Base-by-base conservation (phyloP, 2,329 filamentous ascomycete species). In the Penicillium sp. region DNA sequence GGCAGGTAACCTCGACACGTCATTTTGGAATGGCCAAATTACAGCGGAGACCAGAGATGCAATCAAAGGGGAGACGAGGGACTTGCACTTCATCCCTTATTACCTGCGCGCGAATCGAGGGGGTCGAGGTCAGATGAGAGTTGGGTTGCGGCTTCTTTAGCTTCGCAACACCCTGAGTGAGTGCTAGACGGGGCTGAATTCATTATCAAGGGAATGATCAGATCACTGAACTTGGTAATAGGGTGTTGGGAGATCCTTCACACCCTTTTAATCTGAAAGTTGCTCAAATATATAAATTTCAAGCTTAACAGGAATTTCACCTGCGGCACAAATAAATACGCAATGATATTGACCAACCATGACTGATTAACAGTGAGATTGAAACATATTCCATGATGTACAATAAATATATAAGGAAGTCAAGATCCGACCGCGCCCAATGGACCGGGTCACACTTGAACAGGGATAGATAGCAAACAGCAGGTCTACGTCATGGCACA, bases 71-170 rank as follows among this genome's bases (percentile, higher is more conserved):
- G 28, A 60, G 45, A 55, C 34, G 6, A 61, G 61, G 31, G 69
- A 76, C 3, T 64, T 84, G 39, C 64, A 71, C 1, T 82, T 83
- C 63, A 68, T 84, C 42, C 81, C 81, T 18, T 84, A 83, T 57
- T 81, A 79, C 60, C 74, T 81, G 51, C 69, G 81, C 15, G 79
- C 79, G 15, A 84, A 84, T 55, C 67, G 81, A 31, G 78, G 78
- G 2, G 81, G 81, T 0, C 77, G 69, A 42, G 81, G 81, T 1
- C 76, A 81, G 45, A 81, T 81, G 78, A 73, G 79, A 49, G 80
- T 83, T 0, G 51, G 53, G 31, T 29, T 56, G 73, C 42, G 57
- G 39, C 45, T 56, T 16, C 47, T 53, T 15, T 49, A 44, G 36
- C 9, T 38, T 38, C 3, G 15, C n/a, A 36, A 15, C 6, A 18